Conservation (phyloP, 441 rosid genomes). For the Adansonia grandidieri region DNA sequence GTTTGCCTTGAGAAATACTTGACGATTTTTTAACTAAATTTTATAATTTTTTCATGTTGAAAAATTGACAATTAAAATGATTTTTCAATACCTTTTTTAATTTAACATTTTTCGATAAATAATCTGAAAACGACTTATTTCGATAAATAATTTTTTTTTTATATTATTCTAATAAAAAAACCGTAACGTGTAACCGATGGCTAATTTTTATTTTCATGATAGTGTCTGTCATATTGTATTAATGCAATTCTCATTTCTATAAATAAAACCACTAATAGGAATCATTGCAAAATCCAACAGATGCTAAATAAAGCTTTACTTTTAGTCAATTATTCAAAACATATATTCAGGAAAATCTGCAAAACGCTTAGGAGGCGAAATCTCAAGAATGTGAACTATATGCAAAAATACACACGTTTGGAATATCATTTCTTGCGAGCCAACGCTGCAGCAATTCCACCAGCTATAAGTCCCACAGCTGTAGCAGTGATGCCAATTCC, state of each 20-base stretch:
- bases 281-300: background rate
- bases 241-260: background rate
- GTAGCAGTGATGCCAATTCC: slow-evolving; percentile 94
- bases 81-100: too few relatives aligned
- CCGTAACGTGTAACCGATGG: background rate
- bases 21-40: too few relatives aligned
- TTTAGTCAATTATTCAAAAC: background rate
- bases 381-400: slow-evolving; percentile 5
- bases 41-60: too few relatives aligned
- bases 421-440: slow-evolving; percentile 74
- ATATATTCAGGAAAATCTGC: background rate
- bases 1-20: too few relatives aligned
- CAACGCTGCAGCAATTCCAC: slow-evolving; percentile 85
- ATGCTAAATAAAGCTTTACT: background rate
- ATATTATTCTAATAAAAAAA: too few relatives aligned
- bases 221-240: background rate
- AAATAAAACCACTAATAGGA: background rate
- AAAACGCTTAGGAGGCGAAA: background rate
- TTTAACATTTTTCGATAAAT: too few relatives aligned
- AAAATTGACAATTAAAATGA: too few relatives aligned
- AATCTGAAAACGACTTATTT: too few relatives aligned
- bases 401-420: slow-evolving; percentile 4
- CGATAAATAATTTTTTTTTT: too few relatives aligned
- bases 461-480: slow-evolving; percentile 86
- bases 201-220: background rate